phyloP scores from a whole-genome alignment of 768 basidiomycete genomes.

The Mycena belliarum region DNA sequence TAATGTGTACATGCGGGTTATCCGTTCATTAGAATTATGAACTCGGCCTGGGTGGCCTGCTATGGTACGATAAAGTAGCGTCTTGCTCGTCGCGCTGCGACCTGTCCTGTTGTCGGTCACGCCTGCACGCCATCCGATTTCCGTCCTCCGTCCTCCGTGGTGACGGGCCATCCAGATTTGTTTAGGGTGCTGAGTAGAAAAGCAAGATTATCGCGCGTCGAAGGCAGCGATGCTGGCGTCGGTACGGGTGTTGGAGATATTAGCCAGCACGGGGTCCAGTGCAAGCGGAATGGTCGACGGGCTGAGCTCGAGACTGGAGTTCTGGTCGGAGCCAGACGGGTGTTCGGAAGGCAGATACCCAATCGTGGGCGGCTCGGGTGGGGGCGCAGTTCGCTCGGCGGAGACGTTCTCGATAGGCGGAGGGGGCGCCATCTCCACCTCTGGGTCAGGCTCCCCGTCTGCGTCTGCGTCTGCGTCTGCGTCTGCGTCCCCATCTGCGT shows the following conservation, averaged over 20 bases:
- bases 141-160: too few species aligned
- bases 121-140: not conserved
- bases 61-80: not conserved
- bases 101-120: not conserved
- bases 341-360: not conserved
- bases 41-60: not conserved
- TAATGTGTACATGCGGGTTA: too few species aligned
- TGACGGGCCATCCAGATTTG: too few species aligned
- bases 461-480: not conserved
- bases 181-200: too few species aligned
- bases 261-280: slow-evolving; percentile 1
- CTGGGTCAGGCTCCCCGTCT: not conserved
- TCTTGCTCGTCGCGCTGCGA: not conserved
- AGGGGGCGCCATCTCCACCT: slow-evolving; percentile 3
- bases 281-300: not conserved
- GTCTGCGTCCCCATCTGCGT: not conserved
- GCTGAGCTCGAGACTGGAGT: not conserved
- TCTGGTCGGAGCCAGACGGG: not conserved
- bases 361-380: not conserved
- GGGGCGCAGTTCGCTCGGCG: slow-evolving; percentile 6
- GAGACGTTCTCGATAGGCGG: slow-evolving; percentile 1
- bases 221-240: not conserved
- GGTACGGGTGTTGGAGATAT: slow-evolving; percentile 14
- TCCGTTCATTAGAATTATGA: slow-evolving; percentile 10
- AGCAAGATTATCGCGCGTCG: not conserved